Base-by-base conservation (phyloP, 345 rosid genomes). In the Pugionium cornutum region DNA sequence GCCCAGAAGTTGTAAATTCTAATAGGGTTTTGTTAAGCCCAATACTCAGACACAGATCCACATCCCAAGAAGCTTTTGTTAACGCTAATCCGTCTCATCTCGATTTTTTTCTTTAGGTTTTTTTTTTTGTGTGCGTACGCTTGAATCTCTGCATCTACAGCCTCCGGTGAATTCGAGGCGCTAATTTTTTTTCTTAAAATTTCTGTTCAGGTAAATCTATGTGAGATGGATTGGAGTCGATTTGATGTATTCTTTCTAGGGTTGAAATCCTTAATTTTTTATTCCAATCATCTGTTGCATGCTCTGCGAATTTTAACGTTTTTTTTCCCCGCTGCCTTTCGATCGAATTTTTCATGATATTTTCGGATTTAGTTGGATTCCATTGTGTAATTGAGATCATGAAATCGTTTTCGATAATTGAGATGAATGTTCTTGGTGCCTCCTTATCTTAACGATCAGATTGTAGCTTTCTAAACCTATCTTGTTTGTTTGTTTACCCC, bases 31-130 rank as follows among this genome's bases (percentile, higher is more conserved):
- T 18, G 18, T 18, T 18, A 18, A 39, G 42, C 42, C 42, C 42
- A 39, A 39, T 39, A 18, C 18, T 18, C 18, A 18, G 18, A 18
- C 18, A 18, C 18, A 0, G 18, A 18, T 18, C 18, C 18, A 18
- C 18, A 18, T 18, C 18, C 0, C 18, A 18, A 18, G 18, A 18
- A 18, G 18, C 18, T 18, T 18, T 18, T 18, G 18, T 18, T 18
- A 18, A 46, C 63, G 64, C 48, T 9, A 54, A 62, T 47, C 69
- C 69, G 58, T 44, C 69, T 56, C 64, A 57, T 56, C 58, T 47
- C 40, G 58, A 64, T 71, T 56, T 35, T 37, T 56, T 64, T 33
- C 9, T 5, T 69, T 63, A 70, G 70, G 75, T 48, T 71, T 64
- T 39, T 7, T 61, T 6, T 31, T 53, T n/a, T n/a, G n/a, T 53